Evolutionary conservation across 176 grass and related monocot genomes (phyloP), one percentile per base, ranked within the genome.

Genomic region (Carex myosuroides): DNA sequence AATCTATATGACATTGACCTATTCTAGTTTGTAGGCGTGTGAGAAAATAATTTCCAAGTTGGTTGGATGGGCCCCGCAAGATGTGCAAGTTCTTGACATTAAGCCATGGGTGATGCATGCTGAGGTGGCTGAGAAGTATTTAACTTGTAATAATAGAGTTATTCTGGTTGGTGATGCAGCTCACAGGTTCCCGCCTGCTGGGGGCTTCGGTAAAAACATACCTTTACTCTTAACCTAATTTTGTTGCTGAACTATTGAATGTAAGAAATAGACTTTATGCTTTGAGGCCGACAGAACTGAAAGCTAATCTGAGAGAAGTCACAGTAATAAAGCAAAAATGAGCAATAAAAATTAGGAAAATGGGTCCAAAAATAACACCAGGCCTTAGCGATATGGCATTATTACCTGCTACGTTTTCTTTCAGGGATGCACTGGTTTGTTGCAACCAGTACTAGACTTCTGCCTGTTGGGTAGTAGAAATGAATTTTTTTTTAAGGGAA

Each of bases 101-200:
- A 98, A 98, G 83, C 89, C 91, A 83, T 98, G 95, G 95, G 83
- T 84, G 13, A 95, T 98, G 95, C 90, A 98, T 93, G 92, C 95
- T 86, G 95, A 98, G 91, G 92, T 95, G 87, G 92, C 92, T 80
- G 88, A 95, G 75, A 92, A 93, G 80, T 98, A 93, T 87, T 85
- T 95, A 66, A n/a, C 84, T 52, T 89, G 46, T 58, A 79, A 87
- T 83, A 88, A 92, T 74, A 85, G 91, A 73, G 81, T 93, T 65
- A 86, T 98, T 61, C 91, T 98, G 72, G 91, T 86, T 89, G 95
- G 95, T 77, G 95, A 98, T 88, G 91, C 92, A 61, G 92, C 95
- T 90, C 92, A 95, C 64, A 84, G 89, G 10, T 98, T 98, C 79
- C 95, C 95, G 83, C 95, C 95, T 66, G 95, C 92, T 7, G 95